Evolutionary conservation across 148 eudicot species (phyloP), one percentile per base, ranked within the genome.

Genomic region (Polygonum maritimum): DNA sequence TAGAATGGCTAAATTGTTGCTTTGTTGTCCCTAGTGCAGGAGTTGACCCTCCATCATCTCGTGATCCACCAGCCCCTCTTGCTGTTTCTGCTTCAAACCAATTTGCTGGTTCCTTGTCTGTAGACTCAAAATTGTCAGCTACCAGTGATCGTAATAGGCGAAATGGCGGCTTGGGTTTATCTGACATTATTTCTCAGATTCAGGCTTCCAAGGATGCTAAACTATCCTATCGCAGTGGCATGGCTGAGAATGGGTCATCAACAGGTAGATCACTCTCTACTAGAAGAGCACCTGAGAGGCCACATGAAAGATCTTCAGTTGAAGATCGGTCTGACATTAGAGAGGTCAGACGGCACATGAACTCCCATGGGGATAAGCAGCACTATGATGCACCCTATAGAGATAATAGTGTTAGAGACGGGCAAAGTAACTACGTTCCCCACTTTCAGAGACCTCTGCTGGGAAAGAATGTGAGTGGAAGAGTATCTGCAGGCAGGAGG

Each of bases 1-100:
- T 57, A 82, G 87, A 87, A 80, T 71, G 80, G 86, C 84, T 85
- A 84, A 79, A 78, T 78, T 84, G 78, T 81, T 82, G 74, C 77
- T 72, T 74, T 72, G 44, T 82, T 86, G 74, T 78, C 80, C 90
- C 88, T 91, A 89, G 91, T 91, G 92, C 99, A 95, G 99, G 99
- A 85, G 98, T 92, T 84, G 99, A 92, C 88, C 89, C 90, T 74
- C 99, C 97, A 76, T 92, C 99, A 71, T 92, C 98, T 86, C 97
- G 99, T 81, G 99, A 95, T 82, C 99, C 99, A 76, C 97, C 98
- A 76, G 89, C 81, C 73, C 97, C 98, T 78, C 89, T 89, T 77
- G 98, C 98, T 41, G 97, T 84, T 78, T 96, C 99, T 52, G 98
- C 99, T 74, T 95, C 99, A 71, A 87, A 83, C 78, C 93, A 86